Evolutionary conservation across 495 filamentous ascomycete genomes (phyloP), one percentile per base, ranked within the genome.

Genomic region (Aspergillus baeticus): DNA sequence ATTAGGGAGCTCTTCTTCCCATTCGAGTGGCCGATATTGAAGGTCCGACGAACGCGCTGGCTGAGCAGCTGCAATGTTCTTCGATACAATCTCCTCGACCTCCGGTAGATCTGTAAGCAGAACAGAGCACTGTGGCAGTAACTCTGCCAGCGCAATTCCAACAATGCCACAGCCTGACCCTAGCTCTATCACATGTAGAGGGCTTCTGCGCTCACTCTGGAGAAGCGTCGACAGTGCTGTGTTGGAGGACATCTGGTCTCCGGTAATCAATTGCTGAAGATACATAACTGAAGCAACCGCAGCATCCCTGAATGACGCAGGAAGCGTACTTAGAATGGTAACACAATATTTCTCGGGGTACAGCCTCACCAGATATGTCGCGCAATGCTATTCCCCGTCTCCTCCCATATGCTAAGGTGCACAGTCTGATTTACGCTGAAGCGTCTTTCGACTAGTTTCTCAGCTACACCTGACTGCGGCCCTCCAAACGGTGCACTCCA

Each of bases 321-420:
- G 55, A 50, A 21, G 10, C 34, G 18, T 42, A 42, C 56, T 62
- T 61, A 62, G 56, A 61, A 52, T 20, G 31, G 31, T 29, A 29
- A 8, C 26, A 29, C 23, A 48, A 29, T 5, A 29, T 29, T 31
- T 8, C 75, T 8, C 21, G 13, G 29, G 46, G 39, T 20, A 45
- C 47, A 31, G 50, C 36, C 69, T 69, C 85, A 93, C 94, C 94
- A 98, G 43, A 98, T 84, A 71, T 98, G 94, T 14, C 92, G 81
- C 14, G 93, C 92, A 62, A 98, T 96, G 66, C 90, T 96, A 67
- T 98, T 92, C 6, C 92, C 93, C 2, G 91, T 91, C 56, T 98
- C 92, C 64, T 98, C 94, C 76, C 87, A 88, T 18, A 97, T 82
- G 47, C 56, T 63, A 36, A 83, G 61, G 34, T 50, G 11, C 34